Base-by-base conservation (phyloP, 352 stramenopile genomes). In the Nannochloropsis limnetica region DNA sequence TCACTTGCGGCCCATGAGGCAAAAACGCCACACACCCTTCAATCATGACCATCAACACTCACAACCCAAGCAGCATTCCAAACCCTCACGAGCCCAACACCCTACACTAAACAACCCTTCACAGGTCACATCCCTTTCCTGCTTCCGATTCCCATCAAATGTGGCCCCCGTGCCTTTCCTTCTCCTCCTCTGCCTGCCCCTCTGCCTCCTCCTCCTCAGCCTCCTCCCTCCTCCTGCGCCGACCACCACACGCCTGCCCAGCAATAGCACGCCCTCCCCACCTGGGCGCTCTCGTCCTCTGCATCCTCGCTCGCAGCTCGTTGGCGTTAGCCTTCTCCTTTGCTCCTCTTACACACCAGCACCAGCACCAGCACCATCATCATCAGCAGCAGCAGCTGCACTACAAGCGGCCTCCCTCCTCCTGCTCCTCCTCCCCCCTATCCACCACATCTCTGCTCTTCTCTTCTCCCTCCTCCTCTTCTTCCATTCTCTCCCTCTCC, bases 191-290 rank as follows among this genome's bases (percentile, higher is more conserved):
- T 3, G 3, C 25, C 61, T 74, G 8, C 61, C 22, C 61, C 61
- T 74, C 61, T 74, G n/a, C 61, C 17, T 69, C 54, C 25, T 74
- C 61, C 25, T 29, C 61, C 25, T n/a, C n/a, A 29, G n/a, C n/a
- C 61, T 74, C 61, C 61, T 74, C 61, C 8, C 61, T 74, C n/a
- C 25, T 74, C 61, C 61, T 74, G 61, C 37, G 37, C 11, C 37
- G 37, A 49, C 37, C 37, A 49, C 8, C 37, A 3, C 37, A 49
- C 37, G 1, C 8, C 37, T 20, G 8, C 37, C 37, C 11, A 15
- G 37, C 37, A 49, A 49, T 49, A 49, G 17, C 37, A 29, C 61
- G 61, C 9, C 61, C 61, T 74, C 61, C 61, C n/a, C 61, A 25
- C n/a, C 25, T 74, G 17, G 8, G 61, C n/a, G 61, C 61, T n/a